A percentile compares a stretch with the other conserved stretches of the same genome.
These are phyloP conservation scores for Solanum infundibuliforme DNA, from an alignment of 257 asterid genomes.

Conservation along the genomic window DNA sequence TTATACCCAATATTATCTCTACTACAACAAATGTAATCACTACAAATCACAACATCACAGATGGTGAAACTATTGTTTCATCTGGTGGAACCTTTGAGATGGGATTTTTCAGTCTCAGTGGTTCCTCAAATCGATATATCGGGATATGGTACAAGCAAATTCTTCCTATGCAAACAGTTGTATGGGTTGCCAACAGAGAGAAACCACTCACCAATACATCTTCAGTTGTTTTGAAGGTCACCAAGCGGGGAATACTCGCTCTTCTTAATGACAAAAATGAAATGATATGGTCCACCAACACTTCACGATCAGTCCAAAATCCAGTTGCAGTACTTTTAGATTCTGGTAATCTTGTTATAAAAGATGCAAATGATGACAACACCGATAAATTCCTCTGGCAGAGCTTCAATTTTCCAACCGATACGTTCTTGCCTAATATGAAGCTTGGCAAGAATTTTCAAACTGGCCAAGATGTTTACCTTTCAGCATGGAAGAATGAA, in stretches of 20 bases:
- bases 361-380: slow-evolving; percentile 12
- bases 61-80: slow-evolving; percentile 6
- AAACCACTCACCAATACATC: neutral
- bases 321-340: slow-evolving; percentile 18
- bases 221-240: neutral
- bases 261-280: neutral
- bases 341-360: slow-evolving; percentile 29
- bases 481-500: slow-evolving; percentile 25
- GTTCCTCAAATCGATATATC: neutral
- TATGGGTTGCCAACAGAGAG: neutral
- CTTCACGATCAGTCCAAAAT: neutral
- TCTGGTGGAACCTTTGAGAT: slow-evolving; percentile 9
- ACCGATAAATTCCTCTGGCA: slow-evolving; percentile 16
- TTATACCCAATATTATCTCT: neutral
- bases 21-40: neutral
- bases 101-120: slow-evolving; percentile 13
- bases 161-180: neutral
- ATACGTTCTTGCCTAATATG: slow-evolving; percentile 16
- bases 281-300: slow-evolving; percentile 12
- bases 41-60: neutral
- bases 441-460: slow-evolving; percentile 19
- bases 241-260: neutral
- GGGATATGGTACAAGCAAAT: slow-evolving; percentile 10
- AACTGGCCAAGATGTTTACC: slow-evolving; percentile 11
- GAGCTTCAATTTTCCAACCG: slow-evolving; percentile 20